phyloP scores from a whole-genome alignment of 2,329 filamentous ascomycete genomes.

The Aspergillus terreus region DNA sequence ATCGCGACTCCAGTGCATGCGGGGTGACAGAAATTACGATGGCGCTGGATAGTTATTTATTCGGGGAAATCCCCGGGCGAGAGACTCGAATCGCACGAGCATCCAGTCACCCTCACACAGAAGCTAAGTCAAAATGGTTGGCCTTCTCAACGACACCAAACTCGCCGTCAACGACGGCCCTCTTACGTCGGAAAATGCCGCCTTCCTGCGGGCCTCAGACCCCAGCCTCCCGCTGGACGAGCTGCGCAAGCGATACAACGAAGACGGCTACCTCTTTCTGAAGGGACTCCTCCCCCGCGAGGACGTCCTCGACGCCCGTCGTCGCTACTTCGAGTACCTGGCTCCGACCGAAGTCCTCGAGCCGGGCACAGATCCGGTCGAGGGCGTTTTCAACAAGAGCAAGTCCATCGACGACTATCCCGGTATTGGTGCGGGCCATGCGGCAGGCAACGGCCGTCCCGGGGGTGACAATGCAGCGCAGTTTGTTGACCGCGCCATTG shows the following conservation, averaged over 20 bases:
- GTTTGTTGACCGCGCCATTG: conserved; percentile 51
- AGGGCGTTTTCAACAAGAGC: conserved; percentile 51
- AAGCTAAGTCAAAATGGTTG: conserved; percentile 6
- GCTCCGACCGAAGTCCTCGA: conserved; percentile 55
- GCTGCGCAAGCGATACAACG: conserved; percentile 43
- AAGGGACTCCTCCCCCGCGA: conserved; percentile 52
- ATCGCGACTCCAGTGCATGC: no score
- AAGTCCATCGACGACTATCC: conserved; percentile 46
- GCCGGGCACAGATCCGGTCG: conserved; percentile 48
- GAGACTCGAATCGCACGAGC: neutral
- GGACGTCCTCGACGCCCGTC: conserved; percentile 51
- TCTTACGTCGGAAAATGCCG: conserved; percentile 44
- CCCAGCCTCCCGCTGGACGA: conserved; percentile 46
- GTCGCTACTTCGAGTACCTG: conserved; percentile 53
- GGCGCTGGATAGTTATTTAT: no score
- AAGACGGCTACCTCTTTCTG: conserved; percentile 55
- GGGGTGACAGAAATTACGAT: no score
- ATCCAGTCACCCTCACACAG: neutral
- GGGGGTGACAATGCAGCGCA: conserved; percentile 41
- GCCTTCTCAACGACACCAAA: conserved; percentile 10
- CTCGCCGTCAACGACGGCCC: conserved; percentile 44
- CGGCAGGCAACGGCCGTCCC: conserved; percentile 44
- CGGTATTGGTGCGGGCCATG: conserved; percentile 52
- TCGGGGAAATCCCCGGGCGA: no score
- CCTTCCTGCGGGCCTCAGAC: conserved; percentile 41